Evolutionary conservation across 2,329 filamentous ascomycete species (phyloP).

Genomic region (Aphanocladium album): DNA sequence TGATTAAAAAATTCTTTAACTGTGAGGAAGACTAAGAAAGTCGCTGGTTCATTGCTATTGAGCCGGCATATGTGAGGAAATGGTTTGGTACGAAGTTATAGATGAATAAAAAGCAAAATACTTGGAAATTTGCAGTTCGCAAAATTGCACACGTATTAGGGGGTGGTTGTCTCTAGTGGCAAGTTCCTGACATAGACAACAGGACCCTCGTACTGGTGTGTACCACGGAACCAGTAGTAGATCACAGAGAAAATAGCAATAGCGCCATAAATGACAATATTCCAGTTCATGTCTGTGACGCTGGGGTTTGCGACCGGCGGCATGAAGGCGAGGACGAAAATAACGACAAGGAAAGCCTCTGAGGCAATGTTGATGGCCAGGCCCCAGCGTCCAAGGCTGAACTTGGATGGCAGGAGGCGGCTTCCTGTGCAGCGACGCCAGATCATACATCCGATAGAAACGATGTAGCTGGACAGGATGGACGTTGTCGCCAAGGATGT

Average conservation of each 20-base stretch:
- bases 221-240: conserved; percentile 32
- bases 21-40: too few species aligned
- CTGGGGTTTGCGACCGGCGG: conserved; percentile 33
- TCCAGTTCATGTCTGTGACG: conserved; percentile 45
- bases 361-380: conserved; percentile 38
- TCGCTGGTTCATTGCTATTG: too few species aligned
- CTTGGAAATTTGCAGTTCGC: not conserved
- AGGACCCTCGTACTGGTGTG: conserved; percentile 13
- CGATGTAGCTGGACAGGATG: conserved; percentile 47
- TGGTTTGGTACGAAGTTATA: not conserved
- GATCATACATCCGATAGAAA: conserved; percentile 41
- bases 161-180: not conserved
- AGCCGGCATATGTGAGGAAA: too few species aligned
- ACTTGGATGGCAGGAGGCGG: conserved; percentile 18
- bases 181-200: conserved; percentile 15
- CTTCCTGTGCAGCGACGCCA: conserved; percentile 33
- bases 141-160: not conserved
- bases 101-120: not conserved
- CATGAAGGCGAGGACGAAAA: conserved; percentile 46
- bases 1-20: too few species aligned
- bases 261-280: conserved; percentile 37
- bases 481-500: conserved; percentile 46
- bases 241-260: conserved; percentile 33
- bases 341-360: conserved; percentile 38
- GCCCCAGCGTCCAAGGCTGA: conserved; percentile 36